phyloP scores from a whole-genome alignment of 305 asterid species.

The Rubia peregrina region DNA sequence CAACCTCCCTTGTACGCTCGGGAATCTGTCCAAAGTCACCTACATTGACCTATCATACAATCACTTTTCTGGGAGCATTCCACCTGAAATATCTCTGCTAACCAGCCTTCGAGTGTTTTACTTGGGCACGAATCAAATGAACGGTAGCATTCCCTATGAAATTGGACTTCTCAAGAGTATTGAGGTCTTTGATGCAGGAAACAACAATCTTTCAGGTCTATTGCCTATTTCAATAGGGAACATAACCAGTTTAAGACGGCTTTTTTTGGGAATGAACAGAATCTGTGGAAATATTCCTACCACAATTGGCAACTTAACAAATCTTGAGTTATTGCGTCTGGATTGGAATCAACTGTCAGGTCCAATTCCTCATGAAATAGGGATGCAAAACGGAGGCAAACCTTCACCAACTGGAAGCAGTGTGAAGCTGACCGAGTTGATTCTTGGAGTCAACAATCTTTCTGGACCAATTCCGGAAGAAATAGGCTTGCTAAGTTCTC shows the following conservation, averaged over 20 bases:
- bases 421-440: background rate
- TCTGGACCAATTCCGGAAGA: slow-evolving; percentile 17
- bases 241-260: slow-evolving; percentile 1
- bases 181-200: background rate
- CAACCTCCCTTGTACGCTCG: slow-evolving; percentile 19
- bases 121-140: slow-evolving; percentile 13
- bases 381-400: slow-evolving; percentile 16
- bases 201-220: slow-evolving; percentile 9
- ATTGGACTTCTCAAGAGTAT: background rate
- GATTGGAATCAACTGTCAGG: slow-evolving; percentile 6
- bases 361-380: slow-evolving; percentile 17
- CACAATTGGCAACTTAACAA: slow-evolving; percentile 10
- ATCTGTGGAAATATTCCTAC: slow-evolving; percentile 8
- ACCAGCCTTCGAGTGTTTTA: slow-evolving; percentile 8
- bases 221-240: slow-evolving; percentile 12
- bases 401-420: slow-evolving; percentile 12
- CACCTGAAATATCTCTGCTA: slow-evolving; percentile 22
- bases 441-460: background rate
- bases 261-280: background rate
- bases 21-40: slow-evolving; percentile 17
- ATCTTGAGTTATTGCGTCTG: background rate
- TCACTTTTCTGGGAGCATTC: slow-evolving; percentile 17
- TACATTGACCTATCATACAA: slow-evolving; percentile 21
- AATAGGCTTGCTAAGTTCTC: slow-evolving; percentile 14
- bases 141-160: slow-evolving; percentile 10